Evolutionary conservation across 805 yeast genomes (phyloP).

Genomic region (Lipomyces mesembrius): DNA sequence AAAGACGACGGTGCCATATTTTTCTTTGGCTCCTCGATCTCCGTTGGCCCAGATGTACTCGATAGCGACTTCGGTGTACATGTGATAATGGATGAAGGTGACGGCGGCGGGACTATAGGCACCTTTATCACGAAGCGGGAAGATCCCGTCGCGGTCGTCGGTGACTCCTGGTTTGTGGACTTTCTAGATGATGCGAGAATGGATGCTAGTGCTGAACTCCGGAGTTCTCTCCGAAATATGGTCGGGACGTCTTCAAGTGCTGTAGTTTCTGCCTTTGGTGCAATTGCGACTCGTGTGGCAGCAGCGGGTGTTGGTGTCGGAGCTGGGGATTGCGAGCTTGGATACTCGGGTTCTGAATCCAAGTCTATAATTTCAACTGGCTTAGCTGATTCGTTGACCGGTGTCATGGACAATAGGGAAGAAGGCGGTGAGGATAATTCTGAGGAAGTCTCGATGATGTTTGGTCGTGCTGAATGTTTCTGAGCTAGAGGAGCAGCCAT

Average conservation of each 20-base stretch:
- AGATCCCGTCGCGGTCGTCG: neutral
- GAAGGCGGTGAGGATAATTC: conserved; percentile 1
- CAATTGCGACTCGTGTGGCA: neutral
- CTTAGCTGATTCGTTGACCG: neutral
- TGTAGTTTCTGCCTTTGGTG: neutral
- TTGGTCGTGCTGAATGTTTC: neutral
- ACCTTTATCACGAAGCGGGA: neutral
- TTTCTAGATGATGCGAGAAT: neutral
- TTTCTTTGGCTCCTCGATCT: neutral
- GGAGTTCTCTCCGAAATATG: neutral
- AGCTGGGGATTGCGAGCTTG: neutral
- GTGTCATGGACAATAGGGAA: neutral
- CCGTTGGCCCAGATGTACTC: neutral
- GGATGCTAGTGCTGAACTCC: conserved; percentile 2
- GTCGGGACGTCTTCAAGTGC: neutral
- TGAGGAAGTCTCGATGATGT: neutral
- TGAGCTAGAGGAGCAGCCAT: neutral
- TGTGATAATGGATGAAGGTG: neutral
- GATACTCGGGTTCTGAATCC: neutral
- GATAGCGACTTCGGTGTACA: neutral
- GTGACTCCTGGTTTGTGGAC: neutral
- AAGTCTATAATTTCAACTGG: neutral
- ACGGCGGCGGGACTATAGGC: neutral
- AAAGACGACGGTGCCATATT: neutral
- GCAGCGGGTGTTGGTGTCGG: neutral